phyloP scores from a whole-genome alignment of 2,329 filamentous ascomycete genomes.

The Rhynchosporium graminicola region DNA sequence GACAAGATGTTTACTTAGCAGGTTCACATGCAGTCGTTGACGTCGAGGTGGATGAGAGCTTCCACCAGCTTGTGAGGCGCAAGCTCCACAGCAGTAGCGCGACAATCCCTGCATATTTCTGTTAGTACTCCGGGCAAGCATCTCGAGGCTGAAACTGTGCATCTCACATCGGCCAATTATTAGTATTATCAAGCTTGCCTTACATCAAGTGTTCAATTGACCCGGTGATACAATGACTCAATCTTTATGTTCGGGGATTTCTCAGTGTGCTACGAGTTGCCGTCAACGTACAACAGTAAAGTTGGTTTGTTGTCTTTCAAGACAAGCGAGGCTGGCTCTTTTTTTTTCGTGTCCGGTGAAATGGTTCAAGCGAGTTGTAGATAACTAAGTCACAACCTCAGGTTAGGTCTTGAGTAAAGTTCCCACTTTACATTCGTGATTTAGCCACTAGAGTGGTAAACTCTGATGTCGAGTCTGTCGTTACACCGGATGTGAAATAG shows the following conservation, averaged over 20 bases:
- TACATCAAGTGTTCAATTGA: background rate
- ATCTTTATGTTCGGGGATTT: background rate
- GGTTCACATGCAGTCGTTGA: constrained; percentile 6
- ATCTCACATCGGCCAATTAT: background rate
- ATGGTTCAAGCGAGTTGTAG: too few species aligned
- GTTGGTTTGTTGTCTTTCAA: too few species aligned
- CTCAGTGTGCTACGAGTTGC: background rate
- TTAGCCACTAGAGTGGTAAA: too few species aligned
- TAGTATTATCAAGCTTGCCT: background rate
- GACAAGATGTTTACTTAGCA: constrained; percentile 12
- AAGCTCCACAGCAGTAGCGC: constrained; percentile 15
- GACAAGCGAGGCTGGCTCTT: too few species aligned
- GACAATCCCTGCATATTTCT: constrained; percentile 3
- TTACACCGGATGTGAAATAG: too few species aligned
- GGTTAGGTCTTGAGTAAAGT: too few species aligned
- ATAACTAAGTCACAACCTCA: too few species aligned
- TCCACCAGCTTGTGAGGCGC: constrained; percentile 1
- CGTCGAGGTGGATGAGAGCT: constrained; percentile 11
- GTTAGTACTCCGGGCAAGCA: background rate
- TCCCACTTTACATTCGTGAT: too few species aligned
- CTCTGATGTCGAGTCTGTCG: too few species aligned
- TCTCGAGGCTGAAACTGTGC: constrained; percentile 12
- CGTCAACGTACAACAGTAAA: too few species aligned
- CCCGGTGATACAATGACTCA: background rate
- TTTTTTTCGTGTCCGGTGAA: too few species aligned